Conservation (phyloP, 2,329 filamentous ascomycete genomes). For the Aspergillus intermedius region DNA sequence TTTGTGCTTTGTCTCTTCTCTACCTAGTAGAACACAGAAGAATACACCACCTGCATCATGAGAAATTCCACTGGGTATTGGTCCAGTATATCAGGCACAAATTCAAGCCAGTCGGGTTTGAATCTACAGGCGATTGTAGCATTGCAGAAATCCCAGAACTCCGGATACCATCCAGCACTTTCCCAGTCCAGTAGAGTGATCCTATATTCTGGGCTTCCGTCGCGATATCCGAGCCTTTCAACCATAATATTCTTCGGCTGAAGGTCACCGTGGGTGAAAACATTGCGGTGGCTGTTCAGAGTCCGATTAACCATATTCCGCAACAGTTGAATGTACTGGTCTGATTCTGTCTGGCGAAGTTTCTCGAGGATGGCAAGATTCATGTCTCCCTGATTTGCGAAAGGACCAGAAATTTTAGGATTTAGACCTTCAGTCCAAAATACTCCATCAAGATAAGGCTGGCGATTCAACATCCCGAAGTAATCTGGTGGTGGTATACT, state of each 20-base stretch:
- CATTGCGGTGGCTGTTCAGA: slow-evolving; percentile 10
- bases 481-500: slow-evolving; percentile 9
- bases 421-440: slow-evolving; percentile 9
- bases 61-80: slow-evolving; percentile 9
- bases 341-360: slow-evolving; percentile 5
- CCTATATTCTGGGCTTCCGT: slow-evolving; percentile 1
- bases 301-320: slow-evolving; percentile 11
- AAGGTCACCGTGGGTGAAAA: slow-evolving; percentile 14
- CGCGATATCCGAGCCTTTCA: slow-evolving; percentile 2
- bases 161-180: slow-evolving; percentile 10
- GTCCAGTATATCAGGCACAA: slow-evolving; percentile 10
- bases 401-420: slow-evolving; percentile 10
- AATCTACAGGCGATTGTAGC: slow-evolving; percentile 10
- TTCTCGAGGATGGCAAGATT: slow-evolving; percentile 9
- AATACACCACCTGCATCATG: slow-evolving; percentile 10
- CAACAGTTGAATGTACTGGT: slow-evolving; percentile 10
- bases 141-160: slow-evolving; percentile 16
- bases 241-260: slow-evolving; percentile 14
- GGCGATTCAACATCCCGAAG: slow-evolving; percentile 9
- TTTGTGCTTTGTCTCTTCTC: background rate
- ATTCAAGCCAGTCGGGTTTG: slow-evolving; percentile 10
- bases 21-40: slow-evolving; percentile 6
- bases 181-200: slow-evolving; percentile 10
- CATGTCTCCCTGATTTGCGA: slow-evolving; percentile 9
- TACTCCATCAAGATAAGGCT: slow-evolving; percentile 12